A percentile compares a stretch with the other conserved stretches of the same genome.
Evolutionary conservation across 805 yeast species (phyloP).

Genomic region (Zygosaccharomyces rouxii): DNA sequence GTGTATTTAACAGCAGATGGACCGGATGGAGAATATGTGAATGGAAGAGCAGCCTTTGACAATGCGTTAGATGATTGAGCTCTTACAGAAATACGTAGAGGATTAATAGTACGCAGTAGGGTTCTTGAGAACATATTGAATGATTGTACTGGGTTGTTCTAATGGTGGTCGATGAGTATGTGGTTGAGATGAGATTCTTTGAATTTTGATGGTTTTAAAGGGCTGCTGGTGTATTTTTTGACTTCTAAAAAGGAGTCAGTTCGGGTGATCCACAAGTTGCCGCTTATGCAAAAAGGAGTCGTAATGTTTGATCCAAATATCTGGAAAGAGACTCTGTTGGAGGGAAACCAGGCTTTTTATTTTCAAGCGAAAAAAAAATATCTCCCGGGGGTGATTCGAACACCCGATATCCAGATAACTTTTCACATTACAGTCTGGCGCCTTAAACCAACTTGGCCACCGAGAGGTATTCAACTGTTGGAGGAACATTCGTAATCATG

Average conservation of each 20-base stretch:
- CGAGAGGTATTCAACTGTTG: too few relatives aligned
- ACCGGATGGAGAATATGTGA: constrained; percentile 30
- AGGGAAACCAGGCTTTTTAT: too few relatives aligned
- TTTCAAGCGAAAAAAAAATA: neutral
- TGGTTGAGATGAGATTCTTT: neutral
- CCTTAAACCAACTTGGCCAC: constrained; percentile 38
- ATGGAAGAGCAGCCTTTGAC: constrained; percentile 31
- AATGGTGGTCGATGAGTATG: neutral
- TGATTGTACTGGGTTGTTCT: too few relatives aligned
- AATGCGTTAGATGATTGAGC: constrained; percentile 30
- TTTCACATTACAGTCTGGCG: constrained; percentile 35
- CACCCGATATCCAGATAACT: constrained; percentile 7
- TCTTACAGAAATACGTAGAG: constrained; percentile 21
- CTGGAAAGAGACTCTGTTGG: too few relatives aligned
- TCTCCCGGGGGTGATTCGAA: constrained; percentile 7
- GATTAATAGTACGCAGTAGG: constrained; percentile 8
- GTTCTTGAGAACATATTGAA: constrained; percentile 1
- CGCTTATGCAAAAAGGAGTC: too few relatives aligned
- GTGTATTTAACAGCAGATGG: constrained; percentile 58
- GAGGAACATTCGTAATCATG: too few relatives aligned
- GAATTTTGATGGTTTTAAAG: neutral
- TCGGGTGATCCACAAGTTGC: neutral
- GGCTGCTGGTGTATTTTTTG: constrained; percentile 1
- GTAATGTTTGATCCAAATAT: too few relatives aligned
- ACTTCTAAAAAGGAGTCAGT: neutral